Evolutionary conservation across 345 rosid species (phyloP).

Genomic region (Fremontodendron californicum): DNA sequence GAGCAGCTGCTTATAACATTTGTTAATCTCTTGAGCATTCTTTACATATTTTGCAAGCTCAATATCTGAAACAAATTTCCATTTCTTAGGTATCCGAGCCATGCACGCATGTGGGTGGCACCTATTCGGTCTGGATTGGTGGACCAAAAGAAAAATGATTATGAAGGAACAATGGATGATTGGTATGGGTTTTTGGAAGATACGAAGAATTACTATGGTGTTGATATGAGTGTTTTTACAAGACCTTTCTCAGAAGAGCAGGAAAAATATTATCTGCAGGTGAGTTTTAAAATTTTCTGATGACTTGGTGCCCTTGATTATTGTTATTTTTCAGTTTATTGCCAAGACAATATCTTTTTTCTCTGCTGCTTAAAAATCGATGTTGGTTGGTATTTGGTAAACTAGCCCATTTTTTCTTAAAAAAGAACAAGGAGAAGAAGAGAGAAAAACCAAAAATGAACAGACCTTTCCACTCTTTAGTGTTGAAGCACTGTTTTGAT

Average conservation of each 20-base stretch:
- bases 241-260: conserved; percentile 78
- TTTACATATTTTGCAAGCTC: background rate
- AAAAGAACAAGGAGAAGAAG: background rate
- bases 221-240: conserved; percentile 71
- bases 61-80: conserved; percentile 13
- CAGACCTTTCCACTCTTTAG: background rate
- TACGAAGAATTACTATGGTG: conserved; percentile 65
- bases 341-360: background rate
- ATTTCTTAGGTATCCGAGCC: conserved; percentile 88
- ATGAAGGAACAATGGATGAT: conserved; percentile 78
- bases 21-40: background rate
- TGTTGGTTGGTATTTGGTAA: background rate
- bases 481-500: background rate
- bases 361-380: background rate
- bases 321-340: background rate
- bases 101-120: conserved; percentile 98
- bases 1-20: background rate
- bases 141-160: conserved; percentile 63
- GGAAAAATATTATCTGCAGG: conserved; percentile 80
- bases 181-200: conserved; percentile 71
- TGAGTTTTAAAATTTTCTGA: conserved; percentile 24
- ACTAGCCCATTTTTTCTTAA: background rate
- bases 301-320: background rate
- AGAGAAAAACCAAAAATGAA: background rate
- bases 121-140: conserved; percentile 71